Evolutionary conservation across 805 yeast species (phyloP).

Genomic region (Yarrowia sp.): DNA sequence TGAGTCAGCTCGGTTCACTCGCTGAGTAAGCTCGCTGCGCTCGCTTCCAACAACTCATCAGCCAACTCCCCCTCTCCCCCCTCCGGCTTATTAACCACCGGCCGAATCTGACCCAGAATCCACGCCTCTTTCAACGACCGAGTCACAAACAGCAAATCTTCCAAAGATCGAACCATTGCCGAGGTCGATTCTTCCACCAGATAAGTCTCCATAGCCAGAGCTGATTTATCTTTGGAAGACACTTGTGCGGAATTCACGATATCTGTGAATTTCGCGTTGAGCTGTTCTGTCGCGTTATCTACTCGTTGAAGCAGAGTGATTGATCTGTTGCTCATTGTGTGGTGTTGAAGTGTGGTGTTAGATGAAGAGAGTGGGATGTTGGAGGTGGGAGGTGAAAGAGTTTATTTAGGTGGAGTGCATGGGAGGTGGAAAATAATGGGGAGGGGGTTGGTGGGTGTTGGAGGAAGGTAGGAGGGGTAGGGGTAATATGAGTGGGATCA

Average conservation of each 20-base stretch:
- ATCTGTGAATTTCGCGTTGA: slow-evolving; percentile 35
- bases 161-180: slow-evolving; percentile 41
- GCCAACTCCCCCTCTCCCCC: slow-evolving; percentile 1
- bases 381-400: not conserved
- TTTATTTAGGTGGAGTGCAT: too few relatives aligned
- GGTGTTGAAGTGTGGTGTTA: not conserved
- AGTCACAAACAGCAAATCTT: slow-evolving; percentile 43
- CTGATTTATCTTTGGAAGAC: slow-evolving; percentile 37
- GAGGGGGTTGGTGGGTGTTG: too few relatives aligned
- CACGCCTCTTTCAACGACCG: slow-evolving; percentile 45
- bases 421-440: too few relatives aligned
- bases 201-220: slow-evolving; percentile 42
- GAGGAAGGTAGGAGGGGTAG: too few relatives aligned
- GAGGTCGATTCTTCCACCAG: slow-evolving; percentile 43
- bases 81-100: slow-evolving; percentile 29
- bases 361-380: not conserved
- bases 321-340: slow-evolving; percentile 9
- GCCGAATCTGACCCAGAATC: slow-evolving; percentile 43
- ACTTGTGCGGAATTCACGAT: slow-evolving; percentile 37
- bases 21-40: too few relatives aligned
- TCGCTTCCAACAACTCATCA: not conserved
- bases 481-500: too few relatives aligned
- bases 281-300: slow-evolving; percentile 35
- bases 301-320: slow-evolving; percentile 32
- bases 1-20: too few relatives aligned